These are phyloP conservation scores for Immersiporthe knoxdaviesiana DNA, from an alignment of 2,329 filamentous ascomycete species.

Conservation along the genomic window DNA sequence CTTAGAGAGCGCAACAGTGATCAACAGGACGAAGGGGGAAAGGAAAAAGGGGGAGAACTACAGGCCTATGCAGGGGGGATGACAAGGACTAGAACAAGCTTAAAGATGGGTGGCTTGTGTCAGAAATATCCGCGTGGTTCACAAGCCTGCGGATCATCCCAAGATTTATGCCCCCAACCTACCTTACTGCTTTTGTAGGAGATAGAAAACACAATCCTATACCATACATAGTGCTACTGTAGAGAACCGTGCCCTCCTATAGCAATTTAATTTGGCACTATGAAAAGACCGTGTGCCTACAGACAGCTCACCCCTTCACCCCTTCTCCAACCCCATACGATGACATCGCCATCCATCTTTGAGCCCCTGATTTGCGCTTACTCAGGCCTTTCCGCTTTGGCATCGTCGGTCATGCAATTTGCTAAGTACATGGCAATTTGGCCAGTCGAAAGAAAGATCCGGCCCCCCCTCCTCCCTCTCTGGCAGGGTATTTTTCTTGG, in stretches of 20 bases:
- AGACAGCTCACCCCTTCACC: background rate
- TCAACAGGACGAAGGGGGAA: background rate
- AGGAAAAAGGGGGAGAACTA: too few species aligned
- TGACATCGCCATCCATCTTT: constrained; percentile 7
- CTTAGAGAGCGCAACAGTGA: background rate
- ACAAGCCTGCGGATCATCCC: background rate
- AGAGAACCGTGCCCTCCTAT: background rate
- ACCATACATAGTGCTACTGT: background rate
- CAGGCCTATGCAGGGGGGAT: background rate
- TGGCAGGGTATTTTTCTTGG: constrained; percentile 8
- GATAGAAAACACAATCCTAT: background rate
- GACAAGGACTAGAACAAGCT: constrained; percentile 1
- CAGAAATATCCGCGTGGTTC: background rate
- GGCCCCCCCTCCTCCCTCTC: constrained; percentile 3
- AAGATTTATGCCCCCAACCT: constrained; percentile 1
- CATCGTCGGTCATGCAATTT: background rate
- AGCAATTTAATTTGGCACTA: background rate
- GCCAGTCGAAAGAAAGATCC: background rate
- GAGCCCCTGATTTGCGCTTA: constrained; percentile 15
- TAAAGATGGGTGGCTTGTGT: constrained; percentile 6
- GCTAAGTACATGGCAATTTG: constrained; percentile 4
- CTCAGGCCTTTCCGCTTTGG: background rate
- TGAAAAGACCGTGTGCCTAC: background rate
- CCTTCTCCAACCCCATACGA: background rate
- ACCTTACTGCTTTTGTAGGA: too few species aligned